Conservation (phyloP, 495 filamentous ascomycete species). For the Hypoxylon lienhwacheense region DNA sequence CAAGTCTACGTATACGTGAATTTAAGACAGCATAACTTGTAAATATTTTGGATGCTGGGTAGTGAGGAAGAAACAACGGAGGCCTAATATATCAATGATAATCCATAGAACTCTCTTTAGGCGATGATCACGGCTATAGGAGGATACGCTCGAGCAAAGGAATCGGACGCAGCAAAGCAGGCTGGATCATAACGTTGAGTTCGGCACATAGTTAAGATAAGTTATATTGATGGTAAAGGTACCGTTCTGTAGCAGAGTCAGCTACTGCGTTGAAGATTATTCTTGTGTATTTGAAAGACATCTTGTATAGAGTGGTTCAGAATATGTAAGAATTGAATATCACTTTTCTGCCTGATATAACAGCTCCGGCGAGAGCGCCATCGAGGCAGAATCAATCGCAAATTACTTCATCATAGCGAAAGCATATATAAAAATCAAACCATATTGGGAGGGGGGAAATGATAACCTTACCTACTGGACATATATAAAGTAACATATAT, state of each 20-base stretch:
- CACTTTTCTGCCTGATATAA: slow-evolving; percentile 70
- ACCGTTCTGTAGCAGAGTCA: slow-evolving; percentile 13
- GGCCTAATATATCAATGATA: no score
- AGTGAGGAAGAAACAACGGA: no score
- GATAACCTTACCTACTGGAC: slow-evolving; percentile 18
- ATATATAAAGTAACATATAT: neutral
- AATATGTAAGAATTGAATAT: slow-evolving; percentile 99
- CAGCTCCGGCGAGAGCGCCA: slow-evolving; percentile 85
- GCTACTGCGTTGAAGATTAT: neutral
- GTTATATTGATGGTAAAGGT: neutral
- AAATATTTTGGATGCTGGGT: no score
- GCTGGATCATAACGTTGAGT: no score
- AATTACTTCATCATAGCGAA: slow-evolving; percentile 94
- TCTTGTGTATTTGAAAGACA: neutral
- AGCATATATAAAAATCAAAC: slow-evolving; percentile 18
- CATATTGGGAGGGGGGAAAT: neutral
- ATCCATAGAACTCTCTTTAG: no score
- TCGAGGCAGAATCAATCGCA: slow-evolving; percentile 86
- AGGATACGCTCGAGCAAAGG: no score
- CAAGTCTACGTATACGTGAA: no score
- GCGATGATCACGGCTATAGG: no score
- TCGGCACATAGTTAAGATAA: no score
- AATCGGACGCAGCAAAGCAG: no score
- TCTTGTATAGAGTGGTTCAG: slow-evolving; percentile 56
- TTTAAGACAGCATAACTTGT: no score